Evolutionary conservation across 2,329 filamentous ascomycete genomes (phyloP), one percentile per base, ranked within the genome.

Genomic region (Mollisiaceae sp.): DNA sequence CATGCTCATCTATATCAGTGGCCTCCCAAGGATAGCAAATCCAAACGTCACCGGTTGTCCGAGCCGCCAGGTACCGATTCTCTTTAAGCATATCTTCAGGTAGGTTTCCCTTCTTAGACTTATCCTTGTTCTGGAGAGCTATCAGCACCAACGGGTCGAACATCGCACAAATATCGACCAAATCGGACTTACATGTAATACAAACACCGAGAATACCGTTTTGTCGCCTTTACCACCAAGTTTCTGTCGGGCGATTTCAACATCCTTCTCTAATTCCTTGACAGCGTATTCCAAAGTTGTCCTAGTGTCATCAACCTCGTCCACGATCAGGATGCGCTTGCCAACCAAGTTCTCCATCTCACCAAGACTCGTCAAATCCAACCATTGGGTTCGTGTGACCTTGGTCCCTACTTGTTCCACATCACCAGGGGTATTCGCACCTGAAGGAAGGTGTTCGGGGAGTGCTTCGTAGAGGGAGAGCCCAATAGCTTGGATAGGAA

Each of bases 11-110:
- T 76, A 98, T 97, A 77, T 97, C 92, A 39, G 81, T 90, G 52
- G 95, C 95, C 82, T 98, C 95, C 95, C 95, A 99, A 18, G 95
- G 95, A 81, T 99, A 99, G 85, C 93, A 96, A 78, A 98, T 98
- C 95, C 95, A 99, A 71, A 93, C 90, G 80, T 99, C 94, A n/a
- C 86, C 87, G 38, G 96, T 91, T 6, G 94, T 98, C 76, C 90
- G 84, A 24, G 95, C 93, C 24, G 95, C 95, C 71, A 91, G 80
- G 81, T 99, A 99, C 74, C 90, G 85, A 64, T 86, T 86, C 63
- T 88, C 80, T 47, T 84, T 80, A 70, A 94, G 83, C 86, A 98
- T 93, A 43, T 93, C 89, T 22, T 86, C 75, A 12, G 95, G 94
- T 64, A 99, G 84, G 22, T 81, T 81, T 62, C 95, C 95, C 85